Percentiles rank a stretch among this genome's conserved stretches.
Evolutionary conservation across 768 basidiomycete genomes (phyloP).

Genomic region (Hygrophoropsis aurantiaca): DNA sequence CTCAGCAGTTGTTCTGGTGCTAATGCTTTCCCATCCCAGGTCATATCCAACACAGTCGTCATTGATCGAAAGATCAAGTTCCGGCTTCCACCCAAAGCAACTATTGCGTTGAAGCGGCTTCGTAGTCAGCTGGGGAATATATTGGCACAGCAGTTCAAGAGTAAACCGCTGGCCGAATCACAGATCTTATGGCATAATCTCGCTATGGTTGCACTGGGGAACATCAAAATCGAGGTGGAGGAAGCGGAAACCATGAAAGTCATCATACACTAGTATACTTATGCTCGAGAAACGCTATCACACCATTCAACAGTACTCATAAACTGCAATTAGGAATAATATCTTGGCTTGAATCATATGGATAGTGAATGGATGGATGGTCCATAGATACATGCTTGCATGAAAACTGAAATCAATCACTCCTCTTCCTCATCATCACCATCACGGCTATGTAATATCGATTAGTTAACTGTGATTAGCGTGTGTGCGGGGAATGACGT

Average conservation of each 20-base stretch:
- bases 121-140: constrained; percentile 60
- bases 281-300: too few relatives aligned
- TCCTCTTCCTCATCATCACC: constrained; percentile 61
- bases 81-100: constrained; percentile 65
- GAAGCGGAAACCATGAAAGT: constrained; percentile 11
- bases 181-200: constrained; percentile 76
- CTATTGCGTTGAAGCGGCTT: constrained; percentile 78
- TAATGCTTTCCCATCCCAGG: constrained; percentile 40
- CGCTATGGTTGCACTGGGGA: constrained; percentile 61
- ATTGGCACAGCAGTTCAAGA: constrained; percentile 67
- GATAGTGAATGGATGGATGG: too few relatives aligned
- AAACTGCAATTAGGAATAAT: too few relatives aligned
- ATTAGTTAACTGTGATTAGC: constrained; percentile 7
- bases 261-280: constrained; percentile 13
- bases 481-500: constrained; percentile 28
- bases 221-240: constrained; percentile 39
- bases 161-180: constrained; percentile 53
- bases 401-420: constrained; percentile 13
- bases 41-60: constrained; percentile 64
- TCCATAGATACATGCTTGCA: background rate
- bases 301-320: too few relatives aligned
- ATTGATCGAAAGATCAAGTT: constrained; percentile 88
- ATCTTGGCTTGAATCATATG: too few relatives aligned
- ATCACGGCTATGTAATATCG: constrained; percentile 33
- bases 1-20: background rate